Evolutionary conservation across 129 eudicot genomes (phyloP).

Genomic region (Scalesia atractyloides): DNA sequence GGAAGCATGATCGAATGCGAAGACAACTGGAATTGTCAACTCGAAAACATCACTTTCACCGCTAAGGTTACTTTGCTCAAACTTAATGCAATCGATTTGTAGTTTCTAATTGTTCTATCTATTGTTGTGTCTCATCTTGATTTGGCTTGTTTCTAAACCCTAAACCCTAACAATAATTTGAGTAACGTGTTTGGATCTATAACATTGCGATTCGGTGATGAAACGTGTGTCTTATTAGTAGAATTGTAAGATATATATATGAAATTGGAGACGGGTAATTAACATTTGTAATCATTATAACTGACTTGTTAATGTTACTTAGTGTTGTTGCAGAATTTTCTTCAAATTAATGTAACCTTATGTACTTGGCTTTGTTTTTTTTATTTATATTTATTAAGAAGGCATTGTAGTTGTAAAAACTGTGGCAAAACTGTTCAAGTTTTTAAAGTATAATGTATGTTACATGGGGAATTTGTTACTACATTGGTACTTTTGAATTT

Average conservation of each 20-base stretch:
- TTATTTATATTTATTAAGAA: too few species aligned
- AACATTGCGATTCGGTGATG: not conserved
- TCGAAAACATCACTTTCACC: constrained; percentile 77
- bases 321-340: not conserved
- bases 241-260: not conserved
- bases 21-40: constrained; percentile 92
- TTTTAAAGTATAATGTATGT: not conserved
- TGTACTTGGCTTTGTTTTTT: not conserved
- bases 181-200: not conserved
- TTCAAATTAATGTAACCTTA: not conserved
- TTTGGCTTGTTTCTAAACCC: not conserved
- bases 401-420: not conserved
- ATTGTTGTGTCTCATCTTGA: not conserved
- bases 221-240: not conserved
- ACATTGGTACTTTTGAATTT: not conserved
- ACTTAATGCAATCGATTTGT: not conserved
- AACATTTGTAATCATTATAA: not conserved
- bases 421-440: too few species aligned
- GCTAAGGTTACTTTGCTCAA: constrained; percentile 54
- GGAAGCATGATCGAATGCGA: constrained; percentile 90
- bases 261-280: not conserved
- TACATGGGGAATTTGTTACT: not conserved
- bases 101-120: not conserved
- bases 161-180: not conserved
- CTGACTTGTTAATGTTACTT: not conserved